A percentile compares a stretch with the other conserved stretches of the same genome.
Evolutionary conservation across 202 grass and related monocot species (phyloP).

Genomic region (Panicum virgatum): DNA sequence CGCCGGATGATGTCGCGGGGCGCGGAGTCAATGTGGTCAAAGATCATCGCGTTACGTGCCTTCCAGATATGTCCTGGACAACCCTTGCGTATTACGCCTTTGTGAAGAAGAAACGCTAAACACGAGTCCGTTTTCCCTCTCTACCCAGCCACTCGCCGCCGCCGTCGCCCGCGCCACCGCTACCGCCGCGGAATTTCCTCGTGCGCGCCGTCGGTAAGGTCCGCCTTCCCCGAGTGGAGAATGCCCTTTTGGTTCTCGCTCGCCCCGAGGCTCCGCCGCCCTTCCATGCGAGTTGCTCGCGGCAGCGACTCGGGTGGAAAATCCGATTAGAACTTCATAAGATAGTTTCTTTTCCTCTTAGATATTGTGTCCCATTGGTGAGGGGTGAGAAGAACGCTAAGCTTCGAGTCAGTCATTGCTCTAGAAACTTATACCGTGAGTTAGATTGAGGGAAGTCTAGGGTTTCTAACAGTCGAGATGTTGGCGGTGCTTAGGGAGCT

Average conservation of each 20-base stretch:
- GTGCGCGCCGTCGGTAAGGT: slow-evolving; percentile 20
- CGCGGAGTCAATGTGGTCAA: too few species aligned
- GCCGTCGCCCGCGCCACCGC: background rate
- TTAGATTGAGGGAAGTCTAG: slow-evolving; percentile 1
- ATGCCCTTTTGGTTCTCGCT: background rate
- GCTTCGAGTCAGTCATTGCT: background rate
- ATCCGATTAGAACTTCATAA: background rate
- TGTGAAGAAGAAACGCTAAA: slow-evolving; percentile 2
- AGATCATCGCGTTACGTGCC: too few species aligned
- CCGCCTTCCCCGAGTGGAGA: background rate
- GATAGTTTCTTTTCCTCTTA: background rate
- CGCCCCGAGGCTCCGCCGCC: background rate
- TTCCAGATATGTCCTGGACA: too few species aligned
- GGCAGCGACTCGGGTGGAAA: background rate
- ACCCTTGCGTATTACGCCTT: background rate
- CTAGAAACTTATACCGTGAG: background rate
- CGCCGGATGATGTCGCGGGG: too few species aligned
- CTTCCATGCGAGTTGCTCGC: background rate
- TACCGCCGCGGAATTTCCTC: background rate
- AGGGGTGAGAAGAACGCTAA: background rate
- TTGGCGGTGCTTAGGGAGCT: background rate
- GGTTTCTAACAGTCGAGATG: background rate
- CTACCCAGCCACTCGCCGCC: slow-evolving; percentile 10
- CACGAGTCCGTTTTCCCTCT: background rate
- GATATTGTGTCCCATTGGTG: background rate